A percentile compares a stretch with the other conserved stretches of the same genome.
Evolutionary conservation across 2,329 filamentous ascomycete genomes (phyloP).

Genomic region (Microdochium nivale): DNA sequence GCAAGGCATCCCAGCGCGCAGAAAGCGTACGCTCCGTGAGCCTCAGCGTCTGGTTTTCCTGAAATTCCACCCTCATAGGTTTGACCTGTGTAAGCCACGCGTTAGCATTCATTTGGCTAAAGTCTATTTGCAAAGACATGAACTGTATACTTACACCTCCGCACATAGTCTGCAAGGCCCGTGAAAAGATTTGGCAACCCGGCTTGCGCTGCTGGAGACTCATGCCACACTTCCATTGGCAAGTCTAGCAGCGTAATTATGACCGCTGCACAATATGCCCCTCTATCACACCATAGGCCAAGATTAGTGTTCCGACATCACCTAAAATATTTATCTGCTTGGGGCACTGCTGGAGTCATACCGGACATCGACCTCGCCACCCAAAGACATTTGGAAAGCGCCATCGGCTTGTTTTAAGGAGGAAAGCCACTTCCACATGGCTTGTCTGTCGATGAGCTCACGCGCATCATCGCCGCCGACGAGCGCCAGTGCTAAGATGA

Average conservation of each 20-base stretch:
- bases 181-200: conserved; percentile 61
- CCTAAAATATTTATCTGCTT: too few relatives aligned
- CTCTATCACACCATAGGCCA: conserved; percentile 38
- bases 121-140: conserved; percentile 6
- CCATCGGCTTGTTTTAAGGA: conserved; percentile 78
- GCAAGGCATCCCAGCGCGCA: conserved; percentile 85
- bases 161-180: conserved; percentile 70
- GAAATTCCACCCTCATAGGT: conserved; percentile 93
- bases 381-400: conserved; percentile 79
- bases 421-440: conserved; percentile 88
- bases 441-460: conserved; percentile 67
- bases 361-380: conserved; percentile 90
- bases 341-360: too few relatives aligned
- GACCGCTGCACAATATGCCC: conserved; percentile 85
- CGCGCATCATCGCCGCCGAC: conserved; percentile 70
- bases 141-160: conserved; percentile 54
- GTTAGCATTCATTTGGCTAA: conserved; percentile 12
- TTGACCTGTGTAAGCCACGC: conserved; percentile 50
- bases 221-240: conserved; percentile 67
- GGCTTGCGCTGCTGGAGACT: conserved; percentile 57
- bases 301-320: conserved; percentile 2
- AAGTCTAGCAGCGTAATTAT: conserved; percentile 77
- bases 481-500: conserved; percentile 67
- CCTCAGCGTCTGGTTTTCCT: conserved; percentile 76
- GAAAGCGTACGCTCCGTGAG: conserved; percentile 94